These are phyloP conservation scores for Massospora cicadina DNA, from an alignment of 371 early-diverging fungal species.

Conservation along the genomic window DNA sequence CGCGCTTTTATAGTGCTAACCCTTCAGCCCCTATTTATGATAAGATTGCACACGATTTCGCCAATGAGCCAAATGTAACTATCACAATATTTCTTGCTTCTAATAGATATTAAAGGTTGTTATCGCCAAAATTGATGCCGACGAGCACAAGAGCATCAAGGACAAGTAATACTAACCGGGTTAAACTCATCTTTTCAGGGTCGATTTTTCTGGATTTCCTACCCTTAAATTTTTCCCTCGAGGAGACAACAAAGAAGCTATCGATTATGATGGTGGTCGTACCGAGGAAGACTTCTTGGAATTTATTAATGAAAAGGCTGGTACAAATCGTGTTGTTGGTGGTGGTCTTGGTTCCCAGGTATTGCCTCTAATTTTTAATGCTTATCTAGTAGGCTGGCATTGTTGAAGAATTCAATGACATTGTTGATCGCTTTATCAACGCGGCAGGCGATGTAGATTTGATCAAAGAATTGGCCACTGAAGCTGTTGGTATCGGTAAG, in stretches of 20 bases:
- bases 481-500: background rate
- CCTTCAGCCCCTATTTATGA: conserved; percentile 39
- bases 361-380: conserved; percentile 6
- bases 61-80: conserved; percentile 20
- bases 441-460: conserved; percentile 16
- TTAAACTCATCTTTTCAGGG: conserved; percentile 22
- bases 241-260: conserved; percentile 39
- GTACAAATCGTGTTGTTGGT: conserved; percentile 58
- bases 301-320: conserved; percentile 76
- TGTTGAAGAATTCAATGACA: conserved; percentile 39
- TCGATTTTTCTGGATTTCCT: conserved; percentile 61
- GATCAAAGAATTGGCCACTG: conserved; percentile 6
- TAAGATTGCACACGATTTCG: conserved; percentile 32
- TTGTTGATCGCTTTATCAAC: conserved; percentile 40
- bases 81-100: background rate
- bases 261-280: conserved; percentile 60
- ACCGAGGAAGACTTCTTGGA: conserved; percentile 62
- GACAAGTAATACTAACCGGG: conserved; percentile 11
- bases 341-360: conserved; percentile 43
- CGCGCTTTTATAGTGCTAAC: background rate
- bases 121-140: conserved; percentile 88
- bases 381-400: conserved; percentile 39
- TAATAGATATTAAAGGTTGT: conserved; percentile 22
- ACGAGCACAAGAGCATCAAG: conserved; percentile 26
- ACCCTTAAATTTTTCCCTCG: conserved; percentile 75